Evolutionary conservation across 2,329 filamentous ascomycete genomes (phyloP), one percentile per base, ranked within the genome.

Genomic region (Rugonectria rugulosa): DNA sequence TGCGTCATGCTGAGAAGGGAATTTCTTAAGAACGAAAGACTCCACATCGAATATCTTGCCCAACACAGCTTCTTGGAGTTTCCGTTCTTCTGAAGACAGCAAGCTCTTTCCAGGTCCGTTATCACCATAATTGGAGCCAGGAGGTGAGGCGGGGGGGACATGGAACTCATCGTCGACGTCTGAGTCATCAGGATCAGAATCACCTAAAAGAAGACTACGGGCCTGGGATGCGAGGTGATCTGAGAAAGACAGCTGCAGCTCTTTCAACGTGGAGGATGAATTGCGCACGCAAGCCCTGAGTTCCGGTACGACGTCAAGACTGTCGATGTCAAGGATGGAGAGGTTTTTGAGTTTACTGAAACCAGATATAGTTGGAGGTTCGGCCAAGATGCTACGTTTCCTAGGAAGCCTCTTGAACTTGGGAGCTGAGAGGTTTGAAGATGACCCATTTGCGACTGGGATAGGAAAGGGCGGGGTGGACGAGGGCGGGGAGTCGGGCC

Each of bases 281-380:
- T 82, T 81, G 10, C 74, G 75, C 20, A 88, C 72, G 62, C 84
- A 87, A 5, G 75, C 65, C 57, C 79, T 81, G 57, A 88, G 75
- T 68, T 88, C 86, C 2, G 75, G 68, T 11, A 86, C 64, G 26
- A 84, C 73, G 27, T 86, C 82, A 5, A 87, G 72, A 23, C 72
- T 78, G 56, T 88, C 85, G 47, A 88, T 86, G 58, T 88, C 85
- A 27, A 88, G 73, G 6, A 88, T 73, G 4, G 79, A 72, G 12
- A 88, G 72, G 5, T 68, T 79, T 59, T 78, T 80, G 12, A 88
- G 73, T 31, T 78, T 77, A 43, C 76, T 81, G 71, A 88, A 88
- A 0, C 80, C 82, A 1, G 82, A 83, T 5, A 88, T 67, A 0
- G 82, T 87, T 2, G 80, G 76, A 3, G 81, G 81, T 10, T 79